phyloP scores from a whole-genome alignment of 2,329 filamentous ascomycete genomes.

The Coccinonectria pachysandricola region DNA sequence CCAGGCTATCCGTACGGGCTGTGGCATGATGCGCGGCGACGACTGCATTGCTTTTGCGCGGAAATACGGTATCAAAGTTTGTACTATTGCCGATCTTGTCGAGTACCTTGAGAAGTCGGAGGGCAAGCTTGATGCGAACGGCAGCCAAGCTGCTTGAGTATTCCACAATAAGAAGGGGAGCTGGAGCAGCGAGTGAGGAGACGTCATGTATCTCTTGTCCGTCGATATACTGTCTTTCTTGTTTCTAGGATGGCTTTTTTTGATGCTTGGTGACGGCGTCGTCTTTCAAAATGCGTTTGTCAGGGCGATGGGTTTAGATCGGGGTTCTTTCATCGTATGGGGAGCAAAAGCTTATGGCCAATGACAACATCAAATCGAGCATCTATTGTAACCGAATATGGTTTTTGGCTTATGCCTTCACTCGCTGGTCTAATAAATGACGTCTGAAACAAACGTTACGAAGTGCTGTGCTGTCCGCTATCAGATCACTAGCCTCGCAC shows the following conservation, averaged over 20 bases:
- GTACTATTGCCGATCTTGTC: slow-evolving; percentile 88
- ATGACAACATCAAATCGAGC: too few species aligned
- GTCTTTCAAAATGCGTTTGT: not conserved
- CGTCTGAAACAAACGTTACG: too few species aligned
- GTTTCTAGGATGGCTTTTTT: too few species aligned
- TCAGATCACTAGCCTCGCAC: too few species aligned
- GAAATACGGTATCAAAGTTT: slow-evolving; percentile 82
- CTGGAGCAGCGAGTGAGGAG: not conserved
- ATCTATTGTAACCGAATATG: too few species aligned
- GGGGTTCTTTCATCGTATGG: not conserved
- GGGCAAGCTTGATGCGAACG: slow-evolving; percentile 42
- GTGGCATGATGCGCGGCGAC: slow-evolving; percentile 89
- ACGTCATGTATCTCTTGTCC: not conserved
- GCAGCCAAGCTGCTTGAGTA: slow-evolving; percentile 9
- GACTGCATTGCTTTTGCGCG: slow-evolving; percentile 80
- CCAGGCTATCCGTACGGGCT: slow-evolving; percentile 50
- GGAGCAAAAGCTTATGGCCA: too few species aligned
- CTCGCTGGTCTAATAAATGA: too few species aligned
- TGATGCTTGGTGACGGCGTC: not conserved
- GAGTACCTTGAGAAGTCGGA: slow-evolving; percentile 68
- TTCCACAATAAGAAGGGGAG: not conserved
- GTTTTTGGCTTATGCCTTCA: too few species aligned
- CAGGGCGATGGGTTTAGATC: not conserved
- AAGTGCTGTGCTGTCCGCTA: too few species aligned
- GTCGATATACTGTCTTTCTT: not conserved